Conservation (phyloP, 768 basidiomycete species). For the Obba rivulosa region DNA sequence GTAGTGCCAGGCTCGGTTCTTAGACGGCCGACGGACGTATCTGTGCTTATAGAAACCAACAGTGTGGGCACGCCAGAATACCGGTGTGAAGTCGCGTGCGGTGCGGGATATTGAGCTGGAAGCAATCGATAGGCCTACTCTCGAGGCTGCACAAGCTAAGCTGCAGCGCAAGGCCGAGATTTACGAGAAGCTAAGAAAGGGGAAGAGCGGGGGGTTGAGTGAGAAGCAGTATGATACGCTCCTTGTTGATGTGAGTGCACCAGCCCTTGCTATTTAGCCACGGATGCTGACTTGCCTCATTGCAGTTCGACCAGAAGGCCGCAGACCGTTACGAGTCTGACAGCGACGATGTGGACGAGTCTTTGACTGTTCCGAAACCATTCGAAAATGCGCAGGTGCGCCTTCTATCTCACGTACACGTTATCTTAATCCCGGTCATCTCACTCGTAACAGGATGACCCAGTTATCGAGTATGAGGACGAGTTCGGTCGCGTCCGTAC, state of each 20-base stretch:
- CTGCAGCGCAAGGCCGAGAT: conserved; percentile 76
- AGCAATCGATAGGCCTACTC: conserved; percentile 58
- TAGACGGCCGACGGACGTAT: not conserved
- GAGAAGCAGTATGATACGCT: conserved; percentile 70
- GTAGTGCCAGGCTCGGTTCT: conserved; percentile 2
- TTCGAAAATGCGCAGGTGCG: conserved; percentile 36
- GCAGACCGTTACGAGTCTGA: conserved; percentile 55
- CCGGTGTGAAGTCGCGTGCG: conserved; percentile 62
- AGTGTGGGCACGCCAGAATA: conserved; percentile 68
- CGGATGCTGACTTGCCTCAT: not conserved
- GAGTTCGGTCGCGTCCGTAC: conserved; percentile 80
- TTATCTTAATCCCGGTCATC: not conserved
- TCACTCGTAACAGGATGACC: conserved; percentile 49
- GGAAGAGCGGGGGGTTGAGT: conserved; percentile 71
- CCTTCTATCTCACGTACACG: conserved; percentile 6
- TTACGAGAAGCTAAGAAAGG: conserved; percentile 73
- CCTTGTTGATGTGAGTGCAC: conserved; percentile 68
- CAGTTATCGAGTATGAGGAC: conserved; percentile 80
- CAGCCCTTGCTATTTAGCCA: not conserved
- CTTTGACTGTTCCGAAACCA: conserved; percentile 54
- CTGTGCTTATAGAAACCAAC: conserved; percentile 56
- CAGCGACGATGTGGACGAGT: conserved; percentile 77
- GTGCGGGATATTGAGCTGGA: conserved; percentile 69
- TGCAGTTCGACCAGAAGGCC: conserved; percentile 62
- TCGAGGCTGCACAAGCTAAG: conserved; percentile 66